Evolutionary conservation across 768 basidiomycete genomes (phyloP).

Genomic region (Suillus fuscotomentosus): DNA sequence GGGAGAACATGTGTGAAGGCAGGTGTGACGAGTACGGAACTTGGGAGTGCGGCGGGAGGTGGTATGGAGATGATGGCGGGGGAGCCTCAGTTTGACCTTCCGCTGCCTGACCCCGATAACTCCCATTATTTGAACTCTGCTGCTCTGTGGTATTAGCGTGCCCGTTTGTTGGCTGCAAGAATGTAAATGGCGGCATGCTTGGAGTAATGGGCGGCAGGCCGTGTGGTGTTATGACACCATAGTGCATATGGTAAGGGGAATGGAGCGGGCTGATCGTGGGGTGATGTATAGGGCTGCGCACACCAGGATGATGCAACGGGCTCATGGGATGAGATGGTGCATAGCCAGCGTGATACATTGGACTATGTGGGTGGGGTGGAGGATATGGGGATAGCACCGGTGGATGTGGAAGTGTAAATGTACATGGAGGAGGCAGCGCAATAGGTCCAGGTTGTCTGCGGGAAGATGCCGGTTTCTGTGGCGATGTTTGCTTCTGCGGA

Average conservation of each 20-base stretch:
- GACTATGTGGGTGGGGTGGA: conserved; percentile 32
- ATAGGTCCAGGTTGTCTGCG: conserved; percentile 72
- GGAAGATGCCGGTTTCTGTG: conserved; percentile 17
- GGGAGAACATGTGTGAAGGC: conserved; percentile 27
- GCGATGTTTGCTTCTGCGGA: neutral
- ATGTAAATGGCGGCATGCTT: conserved; percentile 94
- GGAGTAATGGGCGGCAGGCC: conserved; percentile 94
- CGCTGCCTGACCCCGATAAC: conserved; percentile 1
- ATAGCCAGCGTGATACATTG: conserved; percentile 37
- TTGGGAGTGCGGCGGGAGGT: conserved; percentile 16
- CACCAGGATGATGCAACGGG: conserved; percentile 39
- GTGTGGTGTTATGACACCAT: conserved; percentile 60
- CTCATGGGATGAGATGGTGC: conserved; percentile 26
- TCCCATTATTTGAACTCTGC: conserved; percentile 8
- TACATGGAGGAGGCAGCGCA: conserved; percentile 58
- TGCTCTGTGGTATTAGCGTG: neutral
- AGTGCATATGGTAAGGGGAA: conserved; percentile 23
- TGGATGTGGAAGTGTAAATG: conserved; percentile 41
- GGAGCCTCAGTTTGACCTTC: conserved; percentile 4
- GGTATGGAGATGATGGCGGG: conserved; percentile 11
- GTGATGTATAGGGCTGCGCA: conserved; percentile 31
- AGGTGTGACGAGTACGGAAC: conserved; percentile 22
- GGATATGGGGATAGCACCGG: conserved; percentile 31
- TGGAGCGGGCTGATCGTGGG: conserved; percentile 20
- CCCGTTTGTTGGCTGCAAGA: conserved; percentile 49